Conservation (phyloP, 2,329 filamentous ascomycete genomes). For the Colletotrichum aenigma region DNA sequence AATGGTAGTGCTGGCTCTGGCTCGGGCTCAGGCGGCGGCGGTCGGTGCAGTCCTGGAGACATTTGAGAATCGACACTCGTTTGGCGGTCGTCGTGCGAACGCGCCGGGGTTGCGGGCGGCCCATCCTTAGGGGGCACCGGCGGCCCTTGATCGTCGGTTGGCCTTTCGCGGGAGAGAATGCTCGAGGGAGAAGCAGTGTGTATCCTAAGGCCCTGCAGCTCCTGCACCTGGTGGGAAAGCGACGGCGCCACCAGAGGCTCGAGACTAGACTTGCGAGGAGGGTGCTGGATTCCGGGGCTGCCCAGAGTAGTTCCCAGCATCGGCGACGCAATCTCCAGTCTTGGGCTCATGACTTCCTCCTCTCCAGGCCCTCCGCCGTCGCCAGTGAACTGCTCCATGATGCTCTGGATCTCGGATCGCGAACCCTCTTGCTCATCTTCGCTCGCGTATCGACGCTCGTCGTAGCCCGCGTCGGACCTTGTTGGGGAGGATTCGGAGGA, state of each 20-base stretch:
- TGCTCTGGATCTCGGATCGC: slow-evolving; percentile 89
- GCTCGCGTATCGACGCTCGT: slow-evolving; percentile 60
- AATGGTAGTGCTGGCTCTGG: slow-evolving; percentile 89
- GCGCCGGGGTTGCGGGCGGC: slow-evolving; percentile 43
- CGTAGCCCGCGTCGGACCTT: slow-evolving; percentile 58
- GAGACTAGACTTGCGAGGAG: slow-evolving; percentile 85
- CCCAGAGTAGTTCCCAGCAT: slow-evolving; percentile 74
- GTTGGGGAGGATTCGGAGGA: slow-evolving; percentile 55
- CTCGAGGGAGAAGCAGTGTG: slow-evolving; percentile 39
- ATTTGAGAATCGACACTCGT: slow-evolving; percentile 38
- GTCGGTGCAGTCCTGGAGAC: slow-evolving; percentile 59
- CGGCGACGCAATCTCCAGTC: slow-evolving; percentile 82
- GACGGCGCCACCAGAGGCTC: slow-evolving; percentile 65
- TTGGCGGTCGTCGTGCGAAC: slow-evolving; percentile 41
- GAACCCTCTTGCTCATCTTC: slow-evolving; percentile 73
- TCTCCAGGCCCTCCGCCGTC: slow-evolving; percentile 72
- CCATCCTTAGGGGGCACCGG: slow-evolving; percentile 67
- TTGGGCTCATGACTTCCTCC: slow-evolving; percentile 91
- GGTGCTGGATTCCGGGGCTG: slow-evolving; percentile 67
- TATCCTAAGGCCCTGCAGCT: slow-evolving; percentile 47
- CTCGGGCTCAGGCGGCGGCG: slow-evolving; percentile 74
- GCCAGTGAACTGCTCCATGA: slow-evolving; percentile 95
- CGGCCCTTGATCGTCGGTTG: slow-evolving; percentile 52
- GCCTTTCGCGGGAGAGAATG: slow-evolving; percentile 39
- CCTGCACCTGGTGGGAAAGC: slow-evolving; percentile 53